A percentile compares a stretch with the other conserved stretches of the same genome.
phyloP scores from a whole-genome alignment of 2,329 filamentous ascomycete species.

The Gnomoniopsis sp. region DNA sequence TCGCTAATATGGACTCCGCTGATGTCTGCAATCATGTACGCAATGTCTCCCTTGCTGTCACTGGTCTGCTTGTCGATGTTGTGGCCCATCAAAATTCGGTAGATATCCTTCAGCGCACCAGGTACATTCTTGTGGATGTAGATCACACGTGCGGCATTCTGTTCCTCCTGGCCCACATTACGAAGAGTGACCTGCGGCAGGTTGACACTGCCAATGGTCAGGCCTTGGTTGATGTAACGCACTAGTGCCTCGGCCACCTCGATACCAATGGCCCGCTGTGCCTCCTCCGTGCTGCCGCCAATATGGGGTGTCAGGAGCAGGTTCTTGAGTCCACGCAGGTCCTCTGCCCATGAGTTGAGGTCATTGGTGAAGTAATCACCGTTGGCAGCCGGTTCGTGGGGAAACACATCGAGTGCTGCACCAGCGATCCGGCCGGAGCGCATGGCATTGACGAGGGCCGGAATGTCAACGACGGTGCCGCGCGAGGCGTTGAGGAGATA shows the following conservation, averaged over 20 bases:
- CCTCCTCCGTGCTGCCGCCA: constrained; percentile 95
- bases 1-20: constrained; percentile 77
- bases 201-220: constrained; percentile 89
- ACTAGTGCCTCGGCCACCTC: constrained; percentile 88
- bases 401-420: constrained; percentile 95
- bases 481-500: constrained; percentile 97
- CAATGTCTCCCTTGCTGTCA: constrained; percentile 89
- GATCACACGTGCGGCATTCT: constrained; percentile 85
- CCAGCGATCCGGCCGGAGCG: constrained; percentile 83
- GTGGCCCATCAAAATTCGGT: constrained; percentile 89
- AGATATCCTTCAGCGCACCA: constrained; percentile 90
- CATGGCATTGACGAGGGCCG: constrained; percentile 84
- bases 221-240: constrained; percentile 92
- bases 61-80: constrained; percentile 99
- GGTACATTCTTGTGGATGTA: constrained; percentile 97
- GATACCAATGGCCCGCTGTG: constrained; percentile 90
- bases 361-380: constrained; percentile 88
- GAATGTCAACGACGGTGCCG: constrained; percentile 90
- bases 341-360: constrained; percentile 81
- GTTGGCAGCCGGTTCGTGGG: constrained; percentile 88
- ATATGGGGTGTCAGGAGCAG: constrained; percentile 96
- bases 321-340: constrained; percentile 82
- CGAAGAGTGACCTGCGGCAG: constrained; percentile 92
- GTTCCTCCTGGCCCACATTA: constrained; percentile 84
- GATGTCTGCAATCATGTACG: constrained; percentile 97